These are phyloP conservation scores for Pichia heedii DNA, from an alignment of 805 yeast species.

Conservation along the genomic window DNA sequence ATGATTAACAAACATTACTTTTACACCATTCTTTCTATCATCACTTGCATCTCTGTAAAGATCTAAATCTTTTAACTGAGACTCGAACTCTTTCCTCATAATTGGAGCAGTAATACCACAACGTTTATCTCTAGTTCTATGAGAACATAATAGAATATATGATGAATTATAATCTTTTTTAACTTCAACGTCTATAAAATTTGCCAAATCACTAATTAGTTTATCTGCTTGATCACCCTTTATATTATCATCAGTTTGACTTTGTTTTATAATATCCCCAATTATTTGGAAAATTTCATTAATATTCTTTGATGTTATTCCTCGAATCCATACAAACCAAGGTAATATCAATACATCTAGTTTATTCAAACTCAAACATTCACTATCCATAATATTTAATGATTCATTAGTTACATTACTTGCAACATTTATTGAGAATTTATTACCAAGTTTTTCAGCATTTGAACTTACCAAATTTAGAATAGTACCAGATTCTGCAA, in stretches of 20 bases:
- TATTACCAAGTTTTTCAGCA: conserved; percentile 6
- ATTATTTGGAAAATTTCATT: conserved; percentile 34
- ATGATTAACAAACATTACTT: conserved; percentile 67
- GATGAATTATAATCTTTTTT: conserved; percentile 33
- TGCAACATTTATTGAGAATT: conserved; percentile 5
- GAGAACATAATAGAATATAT: conserved; percentile 76
- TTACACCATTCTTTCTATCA: conserved; percentile 63
- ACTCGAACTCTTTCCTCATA: conserved; percentile 70
- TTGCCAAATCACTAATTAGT: conserved; percentile 7
- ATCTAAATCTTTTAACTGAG: conserved; percentile 60
- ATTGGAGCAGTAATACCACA: conserved; percentile 94
- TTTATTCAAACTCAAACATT: conserved; percentile 33
- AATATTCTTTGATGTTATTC: conserved; percentile 37
- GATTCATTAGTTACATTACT: conserved; percentile 17
- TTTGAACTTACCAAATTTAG: conserved; percentile 17
- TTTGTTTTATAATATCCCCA: conserved; percentile 30
- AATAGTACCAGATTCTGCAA: conserved; percentile 27
- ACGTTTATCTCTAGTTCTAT: conserved; percentile 80
- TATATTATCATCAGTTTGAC: conserved; percentile 14
- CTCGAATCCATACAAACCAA: conserved; percentile 59
- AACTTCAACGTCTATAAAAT: conserved; percentile 27
- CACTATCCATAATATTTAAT: conserved; percentile 15
- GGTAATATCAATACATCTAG: conserved; percentile 67
- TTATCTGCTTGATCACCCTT: conserved; percentile 14
- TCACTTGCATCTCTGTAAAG: conserved; percentile 72